These are phyloP conservation scores for Epichloe baconii DNA, from an alignment of 2,329 filamentous ascomycete genomes.

Conservation along the genomic window DNA sequence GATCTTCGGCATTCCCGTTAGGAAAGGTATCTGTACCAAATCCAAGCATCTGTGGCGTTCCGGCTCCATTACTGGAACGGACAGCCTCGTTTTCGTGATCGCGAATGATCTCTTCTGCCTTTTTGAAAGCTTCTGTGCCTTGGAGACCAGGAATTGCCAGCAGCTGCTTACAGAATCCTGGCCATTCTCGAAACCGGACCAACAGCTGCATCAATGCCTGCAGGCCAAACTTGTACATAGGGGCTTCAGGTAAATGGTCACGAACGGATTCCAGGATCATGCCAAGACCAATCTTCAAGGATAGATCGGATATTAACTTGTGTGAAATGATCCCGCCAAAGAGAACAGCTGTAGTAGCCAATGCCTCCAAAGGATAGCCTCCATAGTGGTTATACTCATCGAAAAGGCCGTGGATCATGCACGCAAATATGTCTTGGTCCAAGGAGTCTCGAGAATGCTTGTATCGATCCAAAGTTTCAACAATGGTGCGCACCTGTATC, in stretches of 20 bases:
- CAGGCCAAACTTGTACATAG: conserved; percentile 97
- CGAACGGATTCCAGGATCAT: conserved; percentile 97
- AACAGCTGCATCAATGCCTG: conserved; percentile 88
- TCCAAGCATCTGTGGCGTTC: conserved; percentile 21
- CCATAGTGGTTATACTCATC: conserved; percentile 94
- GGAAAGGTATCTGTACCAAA: conserved; percentile 38
- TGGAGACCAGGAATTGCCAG: conserved; percentile 70
- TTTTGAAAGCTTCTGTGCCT: conserved; percentile 71
- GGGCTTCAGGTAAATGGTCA: conserved; percentile 67
- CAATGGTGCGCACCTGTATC: conserved; percentile 71
- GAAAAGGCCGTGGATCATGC: conserved; percentile 96
- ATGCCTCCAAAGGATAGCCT: conserved; percentile 88
- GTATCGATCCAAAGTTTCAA: conserved; percentile 72
- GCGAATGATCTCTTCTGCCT: conserved; percentile 67
- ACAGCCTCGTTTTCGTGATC: conserved; percentile 50
- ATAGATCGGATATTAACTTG: conserved; percentile 78
- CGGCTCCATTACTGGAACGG: conserved; percentile 39
- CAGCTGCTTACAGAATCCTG: conserved; percentile 81
- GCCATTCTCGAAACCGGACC: conserved; percentile 78
- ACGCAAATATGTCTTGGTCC: conserved; percentile 91
- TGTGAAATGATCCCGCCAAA: conserved; percentile 96
- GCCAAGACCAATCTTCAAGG: conserved; percentile 83
- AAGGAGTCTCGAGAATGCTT: conserved; percentile 73
- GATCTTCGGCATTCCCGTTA: conserved; percentile 60
- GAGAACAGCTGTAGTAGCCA: conserved; percentile 89